Evolutionary conservation across 2,329 filamentous ascomycete species (phyloP).

Genomic region (Acarospora socialis): DNA sequence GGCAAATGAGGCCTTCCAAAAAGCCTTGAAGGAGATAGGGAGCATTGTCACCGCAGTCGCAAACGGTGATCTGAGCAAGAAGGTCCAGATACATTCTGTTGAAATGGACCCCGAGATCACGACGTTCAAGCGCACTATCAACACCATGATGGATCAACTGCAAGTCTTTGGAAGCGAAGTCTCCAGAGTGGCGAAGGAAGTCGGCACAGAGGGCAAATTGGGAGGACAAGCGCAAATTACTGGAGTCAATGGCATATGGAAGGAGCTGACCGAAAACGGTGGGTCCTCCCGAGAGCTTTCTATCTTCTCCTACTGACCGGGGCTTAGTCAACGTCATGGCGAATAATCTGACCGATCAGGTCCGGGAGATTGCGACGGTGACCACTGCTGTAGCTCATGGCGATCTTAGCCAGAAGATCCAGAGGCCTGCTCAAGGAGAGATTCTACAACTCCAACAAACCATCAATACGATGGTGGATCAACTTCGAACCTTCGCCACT

Average conservation of each 20-base stretch:
- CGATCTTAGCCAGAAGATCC: slow-evolving; percentile 72
- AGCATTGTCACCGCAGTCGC: slow-evolving; percentile 95
- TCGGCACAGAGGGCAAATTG: slow-evolving; percentile 87
- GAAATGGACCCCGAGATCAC: slow-evolving; percentile 98
- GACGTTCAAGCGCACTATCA: slow-evolving; percentile 95
- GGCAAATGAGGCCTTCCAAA: slow-evolving; percentile 96
- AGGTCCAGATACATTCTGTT: slow-evolving; percentile 85
- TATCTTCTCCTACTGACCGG: slow-evolving; percentile 5
- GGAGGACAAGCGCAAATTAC: slow-evolving; percentile 89
- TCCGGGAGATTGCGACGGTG: slow-evolving; percentile 72
- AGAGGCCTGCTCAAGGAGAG: slow-evolving; percentile 65
- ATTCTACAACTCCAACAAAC: slow-evolving; percentile 73
- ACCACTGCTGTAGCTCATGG: slow-evolving; percentile 73
- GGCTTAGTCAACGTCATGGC: slow-evolving; percentile 64
- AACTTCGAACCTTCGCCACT: slow-evolving; percentile 67
- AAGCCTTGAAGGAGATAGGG: slow-evolving; percentile 88
- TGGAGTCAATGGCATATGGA: slow-evolving; percentile 93
- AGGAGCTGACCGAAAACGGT: slow-evolving; percentile 83
- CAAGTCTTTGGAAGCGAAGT: slow-evolving; percentile 96
- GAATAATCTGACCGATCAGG: slow-evolving; percentile 68
- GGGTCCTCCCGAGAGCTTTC: slow-evolving; percentile 11
- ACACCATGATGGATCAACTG: slow-evolving; percentile 97
- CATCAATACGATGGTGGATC: slow-evolving; percentile 82
- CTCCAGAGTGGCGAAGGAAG: slow-evolving; percentile 83
- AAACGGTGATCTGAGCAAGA: slow-evolving; percentile 88